These are phyloP conservation scores for Aspergillus versicolor DNA, from an alignment of 2,329 filamentous ascomycete genomes.

Conservation along the genomic window DNA sequence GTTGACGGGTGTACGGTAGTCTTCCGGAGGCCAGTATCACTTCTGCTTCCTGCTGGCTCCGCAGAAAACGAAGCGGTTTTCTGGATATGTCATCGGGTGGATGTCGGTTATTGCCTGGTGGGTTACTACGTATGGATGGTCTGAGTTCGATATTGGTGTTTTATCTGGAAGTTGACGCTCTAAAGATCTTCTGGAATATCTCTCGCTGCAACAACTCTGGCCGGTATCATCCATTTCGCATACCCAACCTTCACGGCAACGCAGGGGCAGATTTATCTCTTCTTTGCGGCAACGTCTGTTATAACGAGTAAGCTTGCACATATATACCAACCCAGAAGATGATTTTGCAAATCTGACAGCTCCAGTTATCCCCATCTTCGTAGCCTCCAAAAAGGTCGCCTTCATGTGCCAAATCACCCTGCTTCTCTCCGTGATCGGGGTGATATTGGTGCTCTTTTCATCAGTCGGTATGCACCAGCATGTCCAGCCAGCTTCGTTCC, in stretches of 20 bases:
- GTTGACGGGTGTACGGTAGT: not conserved
- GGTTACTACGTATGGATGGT: conserved; percentile 19
- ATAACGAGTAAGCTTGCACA: conserved; percentile 14
- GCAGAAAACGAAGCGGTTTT: conserved; percentile 8
- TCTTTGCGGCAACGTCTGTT: conserved; percentile 18
- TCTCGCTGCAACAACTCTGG: not conserved
- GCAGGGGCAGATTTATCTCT: conserved; percentile 25
- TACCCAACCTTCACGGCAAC: not conserved
- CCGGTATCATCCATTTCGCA: conserved; percentile 1
- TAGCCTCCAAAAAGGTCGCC: not conserved
- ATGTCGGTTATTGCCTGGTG: conserved; percentile 25
- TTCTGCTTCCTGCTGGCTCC: conserved; percentile 28
- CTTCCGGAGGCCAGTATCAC: conserved; percentile 30
- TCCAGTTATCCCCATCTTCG: not conserved
- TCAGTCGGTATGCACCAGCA: conserved; percentile 17
- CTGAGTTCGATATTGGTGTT: not conserved
- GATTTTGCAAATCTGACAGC: not conserved
- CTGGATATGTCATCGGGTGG: conserved; percentile 27
- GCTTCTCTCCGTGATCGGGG: not conserved
- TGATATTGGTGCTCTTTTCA: conserved; percentile 14
- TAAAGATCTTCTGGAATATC: not conserved
- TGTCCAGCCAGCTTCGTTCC: not conserved
- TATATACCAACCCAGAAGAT: too few relatives aligned
- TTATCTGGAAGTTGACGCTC: not conserved
- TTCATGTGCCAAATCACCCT: not conserved